Base-by-base conservation (phyloP, 345 rosid species). In the Bruguiera gymnorhiza region DNA sequence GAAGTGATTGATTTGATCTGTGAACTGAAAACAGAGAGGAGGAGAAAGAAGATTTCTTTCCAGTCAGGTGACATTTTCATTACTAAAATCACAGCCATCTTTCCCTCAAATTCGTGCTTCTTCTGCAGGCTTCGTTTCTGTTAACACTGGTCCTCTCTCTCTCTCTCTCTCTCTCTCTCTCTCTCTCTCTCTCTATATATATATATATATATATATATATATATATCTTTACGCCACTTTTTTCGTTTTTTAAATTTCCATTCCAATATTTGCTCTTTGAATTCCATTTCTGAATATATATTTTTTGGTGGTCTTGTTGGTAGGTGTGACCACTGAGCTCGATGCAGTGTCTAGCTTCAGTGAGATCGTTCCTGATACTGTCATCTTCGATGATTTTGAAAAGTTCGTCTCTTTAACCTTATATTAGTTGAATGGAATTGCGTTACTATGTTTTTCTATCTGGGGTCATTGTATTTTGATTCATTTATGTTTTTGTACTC, bases 331-430 rank as follows among this genome's bases (percentile, higher is more conserved):
- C 58, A 84, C 85, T 62, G 97, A 94, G 72, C 74, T 91, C 78
- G 93, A 85, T 82, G 94, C 95, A 51, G 93, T 94, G 8, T 94
- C 96, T 73, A 81, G 82, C 56, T 87, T 91, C 76, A 94, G 98
- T 62, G 95, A 91, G 83, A 94, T 94, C 66, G 98, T 94, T 29
- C 98, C 97, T 54, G 96, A 94, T 73, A 91, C 97, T 13, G 97
- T 94, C 68, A 83, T 94, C 69, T 94, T 94, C 70, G 96, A 91
- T 85, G 98, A 94, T 79, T 94, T 94, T 68, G 91, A 89, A 78
- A 88, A 86, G 98, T 93, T 67, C 39, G 18, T 20, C 19, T 31
- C 18, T 57, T 37, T 48, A 21, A 24, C 36, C 32, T 31, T 9
- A 18, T 27, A 46, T 60, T 18, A 13, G 24, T 27, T 60, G 31